Base-by-base conservation (phyloP, 2,329 filamentous ascomycete genomes). In the Trichoderma harzianum region DNA sequence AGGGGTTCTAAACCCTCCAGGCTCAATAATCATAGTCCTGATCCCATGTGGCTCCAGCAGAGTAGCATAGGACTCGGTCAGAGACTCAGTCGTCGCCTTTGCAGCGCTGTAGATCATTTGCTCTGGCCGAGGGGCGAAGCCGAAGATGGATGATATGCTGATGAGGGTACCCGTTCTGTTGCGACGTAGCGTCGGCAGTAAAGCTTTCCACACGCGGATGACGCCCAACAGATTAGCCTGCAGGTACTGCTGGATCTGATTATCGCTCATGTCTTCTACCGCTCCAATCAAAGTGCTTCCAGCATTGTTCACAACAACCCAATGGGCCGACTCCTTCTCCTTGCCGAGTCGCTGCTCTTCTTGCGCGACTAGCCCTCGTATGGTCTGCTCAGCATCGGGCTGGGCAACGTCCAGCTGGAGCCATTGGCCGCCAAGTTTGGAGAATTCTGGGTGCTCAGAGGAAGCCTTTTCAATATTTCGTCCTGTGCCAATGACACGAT, bases 401-500 rank as follows among this genome's bases (percentile, higher is more conserved):
- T 77, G 77, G 0, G 77, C 75, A 69, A 76, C 73, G 53, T 80
- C 79, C n/a, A 81, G 63, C 28, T 78, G 75, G 26, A 80, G 60
- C 26, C 80, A 72, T 18, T 66, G 21, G 3, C 74, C 75, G 32
- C 76, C 76, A 18, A 72, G 73, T 10, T 66, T 28, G 30, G 72
- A 65, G 21, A 77, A 73, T 14, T 72, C 39, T 26, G 55, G 47
- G 14, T 74, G 73, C 24, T 74, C 72, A 3, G 72, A 70, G 16
- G 74, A 69, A 1, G 77, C 69, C 43, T 72, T 75, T 30, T 71
- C 58, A 11, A 71, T 72, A 70, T 79, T 81, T 30, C 85, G 84
- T 8, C 83, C 81, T 11, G 83, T 82, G n/a, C 84, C 85, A 63
- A 88, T 82, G 70, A 87, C 85, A 53, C 77, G 80, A 74, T 87